Conservation (phyloP, 164 flowering plant genomes). For the Tetracentron sinense region DNA sequence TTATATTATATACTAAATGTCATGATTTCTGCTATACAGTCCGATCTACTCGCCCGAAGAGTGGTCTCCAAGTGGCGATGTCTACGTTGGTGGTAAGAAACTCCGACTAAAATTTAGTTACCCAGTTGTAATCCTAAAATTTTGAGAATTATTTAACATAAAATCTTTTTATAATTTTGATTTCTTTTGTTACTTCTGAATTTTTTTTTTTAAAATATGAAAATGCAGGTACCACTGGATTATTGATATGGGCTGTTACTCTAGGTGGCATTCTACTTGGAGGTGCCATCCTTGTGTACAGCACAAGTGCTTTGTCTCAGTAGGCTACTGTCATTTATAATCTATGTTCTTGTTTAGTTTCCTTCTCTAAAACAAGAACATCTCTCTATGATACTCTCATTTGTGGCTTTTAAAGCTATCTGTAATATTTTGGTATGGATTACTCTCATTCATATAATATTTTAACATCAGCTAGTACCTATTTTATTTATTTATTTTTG, state of each 20-base stretch:
- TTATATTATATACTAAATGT: background rate
- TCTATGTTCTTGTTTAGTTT: background rate
- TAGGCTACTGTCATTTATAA: conserved; percentile 20
- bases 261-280: conserved; percentile 74
- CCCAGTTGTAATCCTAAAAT: background rate
- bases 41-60: conserved; percentile 72
- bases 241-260: conserved; percentile 86
- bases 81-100: conserved; percentile 74
- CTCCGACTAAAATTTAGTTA: background rate
- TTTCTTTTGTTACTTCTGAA: background rate
- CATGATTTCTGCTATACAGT: conserved; percentile 32
- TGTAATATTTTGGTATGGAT: no score
- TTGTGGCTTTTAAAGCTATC: no score
- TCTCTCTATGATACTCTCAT: no score
- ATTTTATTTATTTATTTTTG: no score
- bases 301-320: conserved; percentile 92
- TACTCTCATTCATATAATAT: no score
- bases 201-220: background rate
- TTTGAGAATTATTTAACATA: no score
- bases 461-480: no score
- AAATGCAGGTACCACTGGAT: conserved; percentile 70
- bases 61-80: conserved; percentile 90
- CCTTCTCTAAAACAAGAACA: background rate
- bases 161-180: background rate
- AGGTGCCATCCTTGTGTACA: conserved; percentile 96